phyloP scores from a whole-genome alignment of 2,329 filamentous ascomycete species.

The Albifimbria verrucaria region DNA sequence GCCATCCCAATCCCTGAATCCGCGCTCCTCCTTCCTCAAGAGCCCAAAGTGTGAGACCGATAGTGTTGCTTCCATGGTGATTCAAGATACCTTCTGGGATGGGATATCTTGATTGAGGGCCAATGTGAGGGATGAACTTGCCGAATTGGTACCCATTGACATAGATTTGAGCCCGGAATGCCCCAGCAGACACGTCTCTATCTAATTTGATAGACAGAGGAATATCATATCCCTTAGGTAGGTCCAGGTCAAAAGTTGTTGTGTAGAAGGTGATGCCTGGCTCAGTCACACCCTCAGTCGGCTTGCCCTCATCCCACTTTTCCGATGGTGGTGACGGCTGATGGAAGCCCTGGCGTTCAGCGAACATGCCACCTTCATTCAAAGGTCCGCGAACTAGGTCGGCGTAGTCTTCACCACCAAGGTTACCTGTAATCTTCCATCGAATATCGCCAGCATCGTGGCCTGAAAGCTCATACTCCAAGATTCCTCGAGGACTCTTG shows the following conservation, averaged over 20 bases:
- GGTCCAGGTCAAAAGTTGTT: constrained; percentile 48
- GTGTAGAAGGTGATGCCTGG: constrained; percentile 56
- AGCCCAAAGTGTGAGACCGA: constrained; percentile 66
- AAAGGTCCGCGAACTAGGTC: constrained; percentile 55
- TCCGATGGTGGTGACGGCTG: constrained; percentile 44
- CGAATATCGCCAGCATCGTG: constrained; percentile 38
- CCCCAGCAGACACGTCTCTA: constrained; percentile 27
- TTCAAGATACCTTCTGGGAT: constrained; percentile 67
- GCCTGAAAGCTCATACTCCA: constrained; percentile 51
- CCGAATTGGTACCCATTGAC: constrained; percentile 69
- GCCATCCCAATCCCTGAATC: constrained; percentile 14
- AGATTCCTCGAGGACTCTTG: constrained; percentile 56
- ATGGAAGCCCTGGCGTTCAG: constrained; percentile 55
- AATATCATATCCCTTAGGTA: constrained; percentile 52
- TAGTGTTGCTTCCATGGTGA: constrained; percentile 62
- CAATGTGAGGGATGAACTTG: constrained; percentile 56
- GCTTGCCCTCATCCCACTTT: constrained; percentile 37
- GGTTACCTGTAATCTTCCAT: constrained; percentile 63
- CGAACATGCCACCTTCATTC: constrained; percentile 58
- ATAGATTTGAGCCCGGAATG: constrained; percentile 59
- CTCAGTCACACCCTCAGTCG: constrained; percentile 30
- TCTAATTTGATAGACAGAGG: constrained; percentile 53
- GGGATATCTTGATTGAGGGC: constrained; percentile 65
- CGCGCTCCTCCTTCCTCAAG: constrained; percentile 50
- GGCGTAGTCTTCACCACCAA: constrained; percentile 55